Percentiles rank a stretch among this genome's conserved stretches.
Evolutionary conservation across 805 yeast genomes (phyloP).

Genomic region (Wickerhamiella alocasiicola): DNA sequence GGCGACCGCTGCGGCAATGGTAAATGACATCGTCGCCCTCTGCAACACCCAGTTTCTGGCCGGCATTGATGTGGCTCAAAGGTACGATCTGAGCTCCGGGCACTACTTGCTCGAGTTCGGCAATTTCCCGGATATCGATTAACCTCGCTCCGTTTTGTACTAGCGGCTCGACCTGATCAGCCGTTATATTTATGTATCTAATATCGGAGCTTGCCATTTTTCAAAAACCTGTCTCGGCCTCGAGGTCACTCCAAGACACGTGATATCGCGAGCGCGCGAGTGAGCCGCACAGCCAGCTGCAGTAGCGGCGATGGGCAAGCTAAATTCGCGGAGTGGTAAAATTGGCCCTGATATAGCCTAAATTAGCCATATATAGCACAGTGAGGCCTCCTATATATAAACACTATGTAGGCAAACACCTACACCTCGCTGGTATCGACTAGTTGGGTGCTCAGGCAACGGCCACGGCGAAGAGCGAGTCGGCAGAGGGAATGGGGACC

Average conservation of each 20-base stretch:
- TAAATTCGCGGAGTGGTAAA: no score
- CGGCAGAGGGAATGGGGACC: no score
- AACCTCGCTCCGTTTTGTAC: constrained; percentile 6
- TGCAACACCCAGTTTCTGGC: constrained; percentile 1
- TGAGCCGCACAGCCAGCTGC: background rate
- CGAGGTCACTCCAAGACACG: background rate
- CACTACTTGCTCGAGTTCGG: constrained; percentile 15
- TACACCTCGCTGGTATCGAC: no score
- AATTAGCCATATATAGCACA: no score
- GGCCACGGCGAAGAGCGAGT: no score
- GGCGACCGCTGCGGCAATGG: constrained; percentile 11
- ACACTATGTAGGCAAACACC: no score
- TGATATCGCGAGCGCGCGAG: constrained; percentile 8
- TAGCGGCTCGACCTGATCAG: constrained; percentile 4
- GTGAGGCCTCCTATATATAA: no score
- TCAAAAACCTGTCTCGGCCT: background rate
- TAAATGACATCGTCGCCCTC: constrained; percentile 4
- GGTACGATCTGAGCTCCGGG: constrained; percentile 17
- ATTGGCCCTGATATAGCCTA: no score
- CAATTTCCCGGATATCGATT: constrained; percentile 15
- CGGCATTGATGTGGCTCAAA: constrained; percentile 19
- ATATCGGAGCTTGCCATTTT: background rate
- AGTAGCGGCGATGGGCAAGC: no score
- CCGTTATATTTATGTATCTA: constrained; percentile 1
- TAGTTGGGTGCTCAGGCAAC: no score